Base-by-base conservation (phyloP, 2,329 filamentous ascomycete species). In the Cylindrodendrum hubeiense region DNA sequence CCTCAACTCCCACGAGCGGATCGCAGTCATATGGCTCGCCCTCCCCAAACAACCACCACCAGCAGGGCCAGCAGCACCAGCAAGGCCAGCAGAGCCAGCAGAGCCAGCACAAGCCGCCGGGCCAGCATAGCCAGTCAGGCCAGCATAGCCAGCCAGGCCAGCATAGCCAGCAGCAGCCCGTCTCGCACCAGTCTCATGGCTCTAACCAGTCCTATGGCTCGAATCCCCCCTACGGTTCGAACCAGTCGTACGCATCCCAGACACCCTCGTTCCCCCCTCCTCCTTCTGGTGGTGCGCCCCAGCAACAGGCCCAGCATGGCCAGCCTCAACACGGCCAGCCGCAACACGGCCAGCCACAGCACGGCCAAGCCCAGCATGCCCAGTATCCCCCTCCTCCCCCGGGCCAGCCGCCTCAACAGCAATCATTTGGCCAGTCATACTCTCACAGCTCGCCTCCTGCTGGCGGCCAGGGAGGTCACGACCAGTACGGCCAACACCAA, bases 31-130 rank as follows among this genome's bases (percentile, higher is more conserved):
- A 73, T 58, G 73, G 56, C 44, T 70, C 71, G 44, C 71, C 71
- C 22, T 71, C 71, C 12, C 72, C 75, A 52, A 78, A 57, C 44
- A 72, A 78, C 26, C 73, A 76, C 7, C 71, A 76, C 66, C 70
- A 68, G 59, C 55, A 68, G 72, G 75, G 34, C 71, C 76, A 59
- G 66, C 77, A 60, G 53, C 64, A 66, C 2, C 17, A 64, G 15
- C 67, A 70, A 46, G 17, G 62, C 17, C 60, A 58, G 26, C 46
- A 52, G 9, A 33, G 39, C 9, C 41, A 60, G 43, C 61, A 60
- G 26, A 26, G 51, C 3, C 50, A 47, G 41, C 59, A 55, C 5
- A 37, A 37, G 12, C 34, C 15, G 12, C 17, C 34, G 6, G 60
- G 46, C 5, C 50, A 54, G 39, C 33, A 60, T 49, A 28, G 33